Base-by-base conservation (phyloP, 2,329 filamentous ascomycete species). In the Trichoderma sp. region DNA sequence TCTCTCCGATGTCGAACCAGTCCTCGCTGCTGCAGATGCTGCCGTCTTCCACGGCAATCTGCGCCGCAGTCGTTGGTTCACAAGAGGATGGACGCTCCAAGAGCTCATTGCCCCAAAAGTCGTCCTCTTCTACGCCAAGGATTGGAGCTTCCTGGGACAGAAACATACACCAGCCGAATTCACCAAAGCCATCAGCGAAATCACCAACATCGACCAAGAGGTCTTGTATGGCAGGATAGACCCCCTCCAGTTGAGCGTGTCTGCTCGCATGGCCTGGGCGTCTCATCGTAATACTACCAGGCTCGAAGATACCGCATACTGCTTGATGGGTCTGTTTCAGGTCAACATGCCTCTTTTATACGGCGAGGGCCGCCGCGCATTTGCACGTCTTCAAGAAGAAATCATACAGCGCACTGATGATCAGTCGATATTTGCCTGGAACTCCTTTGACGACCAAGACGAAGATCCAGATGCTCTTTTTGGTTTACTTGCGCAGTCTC, bases 61-160 rank as follows among this genome's bases (percentile, higher is more conserved):
- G 62, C 72, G 71, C 58, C 28, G 70, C 55, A 73, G 73, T 65
- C 55, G 73, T 72, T 79, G 77, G 76, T 78, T 77, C 20, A 67
- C 64, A 6, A 39, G 64, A 20, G 64, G 64, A 5, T 67, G 64
- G 64, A 67, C 64, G 15, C 34, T 74, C 66, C 72, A 75, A 39
- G 74, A 75, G 67, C 72, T 75, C 30, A 69, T 74, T 11, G 74
- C 73, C 2, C 74, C 74, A 1, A 71, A 43, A n/a, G 23, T 43
- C n/a, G 71, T 73, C 13, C 64, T 47, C 9, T 74, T 74, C 20
- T 64, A 70, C n/a, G 67, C 65, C 65, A 70, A 39, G 4, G 61
- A 67, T 11, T 73, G 73, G 72, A 57, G 47, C 3, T 30, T 36
- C 0, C 66, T 74, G 2, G 73, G 73, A 11, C 58, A 70, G 17